Conservation (phyloP, 23 red algal species). For the Agarophyton chilense region DNA sequence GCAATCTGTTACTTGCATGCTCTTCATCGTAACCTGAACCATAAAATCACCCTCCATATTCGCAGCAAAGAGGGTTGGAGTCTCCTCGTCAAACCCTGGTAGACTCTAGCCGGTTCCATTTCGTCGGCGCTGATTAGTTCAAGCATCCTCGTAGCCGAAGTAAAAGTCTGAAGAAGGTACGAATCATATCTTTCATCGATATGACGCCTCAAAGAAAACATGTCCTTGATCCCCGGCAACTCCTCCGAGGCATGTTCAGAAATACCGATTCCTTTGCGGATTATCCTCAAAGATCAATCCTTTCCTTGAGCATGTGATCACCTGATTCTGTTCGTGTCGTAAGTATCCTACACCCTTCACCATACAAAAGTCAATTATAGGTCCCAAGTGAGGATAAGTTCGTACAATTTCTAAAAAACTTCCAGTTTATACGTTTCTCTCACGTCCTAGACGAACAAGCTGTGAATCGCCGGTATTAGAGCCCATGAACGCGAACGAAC, state of each 20-base stretch:
- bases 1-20: conserved; percentile 66
- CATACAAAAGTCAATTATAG: conserved; percentile 94
- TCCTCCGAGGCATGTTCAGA: conserved; percentile 87
- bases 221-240: conserved; percentile 87
- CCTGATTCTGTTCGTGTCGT: conserved; percentile 77
- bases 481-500: conserved; percentile 91
- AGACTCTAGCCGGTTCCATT: conserved; percentile 74
- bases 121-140: conserved; percentile 80
- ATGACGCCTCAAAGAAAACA: conserved; percentile 83
- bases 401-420: conserved; percentile 78
- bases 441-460: conserved; percentile 65
- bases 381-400: conserved; percentile 85
- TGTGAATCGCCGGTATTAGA: conserved; percentile 85
- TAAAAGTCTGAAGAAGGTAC: conserved; percentile 84
- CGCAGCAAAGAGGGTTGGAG: conserved; percentile 71
- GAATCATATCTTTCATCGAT: conserved; percentile 66
- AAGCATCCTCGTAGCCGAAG: conserved; percentile 80
- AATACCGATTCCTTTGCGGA: conserved; percentile 97
- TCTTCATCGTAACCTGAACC: conserved; percentile 79
- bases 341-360: conserved; percentile 75
- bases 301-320: conserved; percentile 92
- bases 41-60: conserved; percentile 75
- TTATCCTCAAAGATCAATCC: conserved; percentile 86
- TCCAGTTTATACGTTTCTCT: conserved; percentile 33
- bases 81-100: conserved; percentile 72